Base-by-base conservation (phyloP, 2,329 filamentous ascomycete genomes). In the Diaporthe eres region DNA sequence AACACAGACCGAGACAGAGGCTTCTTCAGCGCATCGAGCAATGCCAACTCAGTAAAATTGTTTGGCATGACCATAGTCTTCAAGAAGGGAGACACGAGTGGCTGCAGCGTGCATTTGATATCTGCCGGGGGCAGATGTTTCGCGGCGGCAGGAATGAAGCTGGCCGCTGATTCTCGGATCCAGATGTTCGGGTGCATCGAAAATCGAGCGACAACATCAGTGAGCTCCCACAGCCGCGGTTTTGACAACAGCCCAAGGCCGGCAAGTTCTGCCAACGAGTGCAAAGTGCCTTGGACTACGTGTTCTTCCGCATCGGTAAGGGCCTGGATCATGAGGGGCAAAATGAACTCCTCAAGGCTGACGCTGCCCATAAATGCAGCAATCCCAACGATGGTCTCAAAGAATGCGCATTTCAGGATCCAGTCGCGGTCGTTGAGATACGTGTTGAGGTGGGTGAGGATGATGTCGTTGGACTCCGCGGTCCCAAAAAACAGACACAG, bases 361-460 rank as follows among this genome's bases (percentile, higher is more conserved):
- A 93, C 94, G 76, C 94, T 95, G 39, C 97, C 97, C 47, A 98
- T 91, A 79, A 98, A 98, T 1, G 94, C 92, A 5, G 96, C 95
- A 78, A 99, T 96, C 4, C 96, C 96, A 22, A 98, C 95, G 37
- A 98, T 95, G 0, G 95, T 95, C 81, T 98, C 96, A 81, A 99
- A 98, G 82, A 98, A 98, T 3, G 96, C 95, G 80, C 95, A 98
- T 83, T 98, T 98, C 44, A 99, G 86, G 83, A 95, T 95, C 97
- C 97, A 99, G 82, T 99, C 96, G 57, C 94, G 92, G 80, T 98
- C 97, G 79, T 99, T 99, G 12, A 99, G 86, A 80, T 99, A 99
- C 0, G 97, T 99, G 81, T 98, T 98, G 39, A 99, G 87, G 85
- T 99, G 97, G 44, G 95, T 98, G 31, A 99, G 87, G 22, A 99